phyloP scores from a whole-genome alignment of 148 eudicot genomes.

The Rhododendron molle region DNA sequence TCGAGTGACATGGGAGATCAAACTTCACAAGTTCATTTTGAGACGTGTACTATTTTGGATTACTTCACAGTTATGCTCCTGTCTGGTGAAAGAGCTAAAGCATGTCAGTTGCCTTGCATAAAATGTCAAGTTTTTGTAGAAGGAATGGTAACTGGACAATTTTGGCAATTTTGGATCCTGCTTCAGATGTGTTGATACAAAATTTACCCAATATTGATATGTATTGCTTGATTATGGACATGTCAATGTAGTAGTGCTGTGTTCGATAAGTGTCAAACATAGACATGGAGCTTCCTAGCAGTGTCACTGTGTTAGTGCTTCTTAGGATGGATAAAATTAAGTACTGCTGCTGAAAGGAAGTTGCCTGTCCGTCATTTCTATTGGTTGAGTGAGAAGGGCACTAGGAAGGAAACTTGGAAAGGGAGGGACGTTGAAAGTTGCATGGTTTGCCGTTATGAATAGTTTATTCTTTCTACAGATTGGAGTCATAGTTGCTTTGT shows the following conservation, averaged over 20 bases:
- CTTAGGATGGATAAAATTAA: not conserved
- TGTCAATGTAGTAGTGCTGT: not conserved
- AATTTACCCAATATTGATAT: not conserved
- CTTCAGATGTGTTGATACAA: not conserved
- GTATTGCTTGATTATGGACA: not conserved
- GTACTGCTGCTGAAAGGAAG: not conserved
- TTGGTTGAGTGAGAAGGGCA: not conserved
- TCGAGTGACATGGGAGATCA: too few relatives aligned
- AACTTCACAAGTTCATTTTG: too few relatives aligned
- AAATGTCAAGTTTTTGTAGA: not conserved
- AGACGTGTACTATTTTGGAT: too few relatives aligned
- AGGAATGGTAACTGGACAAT: not conserved
- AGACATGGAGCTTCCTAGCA: not conserved
- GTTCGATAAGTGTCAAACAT: not conserved
- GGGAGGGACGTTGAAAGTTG: not conserved
- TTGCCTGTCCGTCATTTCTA: not conserved
- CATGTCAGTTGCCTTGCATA: too few relatives aligned
- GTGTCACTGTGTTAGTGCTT: not conserved
- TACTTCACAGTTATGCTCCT: too few relatives aligned
- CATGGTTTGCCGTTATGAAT: too few relatives aligned
- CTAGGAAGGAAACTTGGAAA: not conserved
- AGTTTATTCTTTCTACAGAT: not conserved
- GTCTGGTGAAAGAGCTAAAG: too few relatives aligned
- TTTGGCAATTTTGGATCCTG: not conserved
- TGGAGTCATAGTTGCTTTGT: not conserved